A percentile compares a stretch with the other conserved stretches of the same genome.
These are phyloP conservation scores for Skeletonema potamos DNA, from an alignment of 108 stramenopile genomes.

Conservation along the genomic window DNA sequence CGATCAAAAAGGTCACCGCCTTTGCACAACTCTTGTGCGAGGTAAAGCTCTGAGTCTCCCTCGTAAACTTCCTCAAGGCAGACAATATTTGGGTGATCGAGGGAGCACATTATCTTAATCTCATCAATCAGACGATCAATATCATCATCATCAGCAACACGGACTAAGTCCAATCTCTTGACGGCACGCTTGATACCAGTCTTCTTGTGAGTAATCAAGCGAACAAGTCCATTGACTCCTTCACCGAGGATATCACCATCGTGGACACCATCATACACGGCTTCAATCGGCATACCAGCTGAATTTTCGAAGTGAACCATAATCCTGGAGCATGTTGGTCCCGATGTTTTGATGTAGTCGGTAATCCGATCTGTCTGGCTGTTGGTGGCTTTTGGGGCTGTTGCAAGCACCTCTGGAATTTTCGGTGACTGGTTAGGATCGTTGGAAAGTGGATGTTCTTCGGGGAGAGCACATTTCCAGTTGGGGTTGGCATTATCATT, in stretches of 20 bases:
- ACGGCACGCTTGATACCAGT: slow-evolving; percentile 30
- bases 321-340: slow-evolving; percentile 1
- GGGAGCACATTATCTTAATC: slow-evolving; percentile 32
- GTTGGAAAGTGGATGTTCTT: background rate
- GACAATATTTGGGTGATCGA: slow-evolving; percentile 43
- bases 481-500: too few relatives aligned
- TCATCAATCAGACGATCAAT: slow-evolving; percentile 24
- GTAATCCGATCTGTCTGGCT: background rate
- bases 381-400: background rate
- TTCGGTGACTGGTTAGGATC: too few relatives aligned
- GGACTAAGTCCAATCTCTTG: slow-evolving; percentile 29
- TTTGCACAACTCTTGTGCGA: slow-evolving; percentile 35
- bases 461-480: background rate
- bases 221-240: slow-evolving; percentile 31
- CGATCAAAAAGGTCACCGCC: slow-evolving; percentile 38
- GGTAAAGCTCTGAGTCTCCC: slow-evolving; percentile 20
- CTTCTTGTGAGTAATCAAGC: slow-evolving; percentile 21
- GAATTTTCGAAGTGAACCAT: slow-evolving; percentile 21
- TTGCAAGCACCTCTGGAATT: background rate
- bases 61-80: slow-evolving; percentile 33
- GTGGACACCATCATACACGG: slow-evolving; percentile 36
- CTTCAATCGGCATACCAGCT: slow-evolving; percentile 6
- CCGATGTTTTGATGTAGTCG: slow-evolving; percentile 2
- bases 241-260: slow-evolving; percentile 25
- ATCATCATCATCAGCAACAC: slow-evolving; percentile 6